These are phyloP conservation scores for Tetradesmus obliquus DNA, from an alignment of 139 green algal species.

Conservation along the genomic window DNA sequence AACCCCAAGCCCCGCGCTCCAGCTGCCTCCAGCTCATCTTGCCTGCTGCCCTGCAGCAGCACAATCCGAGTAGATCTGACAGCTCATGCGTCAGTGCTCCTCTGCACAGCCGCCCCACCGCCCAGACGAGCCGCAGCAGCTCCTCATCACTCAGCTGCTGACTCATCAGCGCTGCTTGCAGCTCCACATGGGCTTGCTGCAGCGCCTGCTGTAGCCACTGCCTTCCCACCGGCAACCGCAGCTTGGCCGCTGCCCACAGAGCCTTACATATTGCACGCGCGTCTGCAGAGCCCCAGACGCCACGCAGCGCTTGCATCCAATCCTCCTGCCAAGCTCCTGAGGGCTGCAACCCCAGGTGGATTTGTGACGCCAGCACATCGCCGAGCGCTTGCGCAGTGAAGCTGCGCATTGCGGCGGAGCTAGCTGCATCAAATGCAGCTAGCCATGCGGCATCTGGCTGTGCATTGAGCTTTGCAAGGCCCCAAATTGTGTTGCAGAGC, in stretches of 20 bases:
- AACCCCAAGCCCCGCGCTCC: background rate
- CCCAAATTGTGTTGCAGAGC: conserved; percentile 27
- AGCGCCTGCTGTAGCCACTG: conserved; percentile 1
- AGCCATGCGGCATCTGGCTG: conserved; percentile 2
- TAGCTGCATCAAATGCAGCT: conserved; percentile 8
- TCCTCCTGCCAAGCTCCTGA: background rate
- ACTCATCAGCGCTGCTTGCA: background rate
- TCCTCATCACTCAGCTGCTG: background rate
- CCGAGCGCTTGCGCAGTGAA: conserved; percentile 27
- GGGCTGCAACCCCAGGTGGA: background rate
- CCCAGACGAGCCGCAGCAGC: conserved; percentile 24
- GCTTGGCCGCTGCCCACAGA: conserved; percentile 35
- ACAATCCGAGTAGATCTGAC: conserved; percentile 10
- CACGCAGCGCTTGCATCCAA: background rate
- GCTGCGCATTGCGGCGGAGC: background rate
- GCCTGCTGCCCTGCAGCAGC: conserved; percentile 11
- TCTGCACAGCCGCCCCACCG: background rate
- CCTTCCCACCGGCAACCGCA: background rate
- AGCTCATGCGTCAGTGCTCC: background rate
- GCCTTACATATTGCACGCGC: conserved; percentile 21
- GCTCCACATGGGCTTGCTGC: background rate
- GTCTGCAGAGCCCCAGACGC: conserved; percentile 18
- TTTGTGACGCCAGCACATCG: conserved; percentile 1
- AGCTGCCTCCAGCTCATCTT: conserved; percentile 31
- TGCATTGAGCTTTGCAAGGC: background rate